Base-by-base conservation (phyloP, 495 filamentous ascomycete genomes). In the Penicillium verhagenii region DNA sequence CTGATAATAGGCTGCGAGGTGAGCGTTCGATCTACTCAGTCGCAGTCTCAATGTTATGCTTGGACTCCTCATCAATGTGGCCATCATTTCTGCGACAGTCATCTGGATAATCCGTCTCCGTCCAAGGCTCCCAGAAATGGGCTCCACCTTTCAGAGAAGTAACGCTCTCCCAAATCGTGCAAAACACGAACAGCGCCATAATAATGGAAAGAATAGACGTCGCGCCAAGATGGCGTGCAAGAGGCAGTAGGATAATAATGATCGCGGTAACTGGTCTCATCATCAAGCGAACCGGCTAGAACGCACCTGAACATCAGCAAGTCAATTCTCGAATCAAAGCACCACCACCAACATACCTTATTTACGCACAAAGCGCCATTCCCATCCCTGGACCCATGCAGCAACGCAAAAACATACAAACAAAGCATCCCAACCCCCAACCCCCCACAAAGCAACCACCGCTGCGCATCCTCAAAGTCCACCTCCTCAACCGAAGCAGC, bases 391-490 rank as follows among this genome's bases (percentile, higher is more conserved):
- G 61, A 63, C 4, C 60, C 53, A 57, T 72, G 68, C 26, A 75
- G 52, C 23, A 76, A 50, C 5, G 69, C 64, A 39, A 72, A 69
- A 1, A 52, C 29, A 29, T 69, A 77, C 13, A 77, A 55, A 31
- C 65, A 70, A 20, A 72, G 50, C 52, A 77, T 54, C 3, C 73
- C 74, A 19, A 66, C 51, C 0, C 69, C 71, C 5, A 76, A 47
- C 6, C 71, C 68, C 19, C 65, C 71, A 49, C 72, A 73, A 23
- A 72, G 64, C 16, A 76, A 56, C 72, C 72, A 76, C 21, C 67
- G 57, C 53, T 69, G 57, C 2, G 62, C 42, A 26, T 64, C 60
- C 19, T 60, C 63, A 28, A 72, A 66, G 2, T 52, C 54, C 10
- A 60, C 37, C 48, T 68, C 59, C 9, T 54, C 52, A 7, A 64